Percentiles rank a stretch among this genome's conserved stretches.
These are phyloP conservation scores for Ogataea salicorniae DNA, from an alignment of 805 yeast genomes.

Conservation along the genomic window DNA sequence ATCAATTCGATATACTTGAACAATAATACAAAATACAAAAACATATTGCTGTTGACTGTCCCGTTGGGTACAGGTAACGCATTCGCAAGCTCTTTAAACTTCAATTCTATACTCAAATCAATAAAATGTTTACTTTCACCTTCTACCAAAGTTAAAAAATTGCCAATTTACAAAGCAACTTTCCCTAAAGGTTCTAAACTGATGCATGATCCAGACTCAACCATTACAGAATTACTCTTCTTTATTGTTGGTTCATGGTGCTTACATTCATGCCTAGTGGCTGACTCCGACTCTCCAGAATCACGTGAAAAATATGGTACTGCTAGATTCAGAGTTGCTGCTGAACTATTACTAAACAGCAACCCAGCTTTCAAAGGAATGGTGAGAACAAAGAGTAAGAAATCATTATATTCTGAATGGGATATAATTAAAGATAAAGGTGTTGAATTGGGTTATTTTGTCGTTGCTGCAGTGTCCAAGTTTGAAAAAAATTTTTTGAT, in stretches of 20 bases:
- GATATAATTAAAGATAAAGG: conserved; percentile 8
- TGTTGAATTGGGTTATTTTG: conserved; percentile 54
- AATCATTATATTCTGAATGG: conserved; percentile 1
- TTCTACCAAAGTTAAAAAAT: conserved; percentile 22
- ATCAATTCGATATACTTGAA: conserved; percentile 41
- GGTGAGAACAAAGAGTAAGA: conserved; percentile 3
- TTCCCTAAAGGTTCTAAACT: conserved; percentile 1
- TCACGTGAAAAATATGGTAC: conserved; percentile 53
- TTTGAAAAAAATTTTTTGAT: conserved; percentile 60
- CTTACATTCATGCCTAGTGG: conserved; percentile 80
- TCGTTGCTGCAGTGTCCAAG: conserved; percentile 48
- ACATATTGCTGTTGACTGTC: conserved; percentile 33
- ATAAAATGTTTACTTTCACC: conserved; percentile 32
- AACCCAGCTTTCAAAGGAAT: conserved; percentile 50
- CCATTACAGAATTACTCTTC: conserved; percentile 28
- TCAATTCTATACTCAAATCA: conserved; percentile 31
- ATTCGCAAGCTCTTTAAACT: conserved; percentile 55
- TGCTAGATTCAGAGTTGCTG: conserved; percentile 68
- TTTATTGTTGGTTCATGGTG: conserved; percentile 78
- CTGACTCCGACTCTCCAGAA: conserved; percentile 69
- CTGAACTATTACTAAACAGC: conserved; percentile 42
- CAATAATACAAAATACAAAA: background rate
- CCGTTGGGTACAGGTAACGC: conserved; percentile 92
- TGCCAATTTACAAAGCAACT: conserved; percentile 43
- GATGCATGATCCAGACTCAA: conserved; percentile 14